A percentile compares a stretch with the other conserved stretches of the same genome.
phyloP scores from a whole-genome alignment of 2,329 filamentous ascomycete genomes.

The Alternaria triticimaculans region DNA sequence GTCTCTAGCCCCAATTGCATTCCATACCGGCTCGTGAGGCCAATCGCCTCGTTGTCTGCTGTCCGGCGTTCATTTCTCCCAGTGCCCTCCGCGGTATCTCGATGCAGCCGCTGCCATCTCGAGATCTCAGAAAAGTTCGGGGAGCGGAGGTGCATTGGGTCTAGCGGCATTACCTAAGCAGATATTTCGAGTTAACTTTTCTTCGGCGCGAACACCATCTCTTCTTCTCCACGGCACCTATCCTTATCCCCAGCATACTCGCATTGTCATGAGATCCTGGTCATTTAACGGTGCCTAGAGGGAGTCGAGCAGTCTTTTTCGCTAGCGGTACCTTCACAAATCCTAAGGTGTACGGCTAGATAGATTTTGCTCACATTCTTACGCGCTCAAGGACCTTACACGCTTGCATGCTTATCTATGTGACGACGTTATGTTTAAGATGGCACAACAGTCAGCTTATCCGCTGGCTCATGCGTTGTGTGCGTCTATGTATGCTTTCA shows the following conservation, averaged over 20 bases:
- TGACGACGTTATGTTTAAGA: neutral
- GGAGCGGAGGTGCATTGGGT: slow-evolving; percentile 38
- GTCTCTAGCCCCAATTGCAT: neutral
- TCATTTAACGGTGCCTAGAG: slow-evolving; percentile 93
- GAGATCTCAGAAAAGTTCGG: slow-evolving; percentile 36
- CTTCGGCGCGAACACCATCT: slow-evolving; percentile 23
- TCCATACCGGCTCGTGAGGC: slow-evolving; percentile 49
- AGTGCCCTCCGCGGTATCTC: slow-evolving; percentile 10
- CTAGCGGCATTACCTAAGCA: slow-evolving; percentile 30
- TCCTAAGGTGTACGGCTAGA: slow-evolving; percentile 91
- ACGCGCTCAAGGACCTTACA: slow-evolving; percentile 4
- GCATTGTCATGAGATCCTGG: slow-evolving; percentile 70
- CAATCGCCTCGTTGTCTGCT: slow-evolving; percentile 54
- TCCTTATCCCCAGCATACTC: slow-evolving; percentile 93
- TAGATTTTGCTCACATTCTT: slow-evolving; percentile 85
- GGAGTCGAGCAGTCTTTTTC: slow-evolving; percentile 84
- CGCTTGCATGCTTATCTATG: neutral
- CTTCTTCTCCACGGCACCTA: slow-evolving; percentile 66
- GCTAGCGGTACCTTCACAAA: slow-evolving; percentile 90
- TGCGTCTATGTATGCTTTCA: neutral
- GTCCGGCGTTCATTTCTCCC: slow-evolving; percentile 52
- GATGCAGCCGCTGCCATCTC: slow-evolving; percentile 15
- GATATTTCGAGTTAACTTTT: slow-evolving; percentile 24
- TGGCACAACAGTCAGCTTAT: neutral
- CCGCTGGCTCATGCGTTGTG: neutral